Evolutionary conservation across 768 basidiomycete species (phyloP).

Genomic region (Tricholoma matsutake): DNA sequence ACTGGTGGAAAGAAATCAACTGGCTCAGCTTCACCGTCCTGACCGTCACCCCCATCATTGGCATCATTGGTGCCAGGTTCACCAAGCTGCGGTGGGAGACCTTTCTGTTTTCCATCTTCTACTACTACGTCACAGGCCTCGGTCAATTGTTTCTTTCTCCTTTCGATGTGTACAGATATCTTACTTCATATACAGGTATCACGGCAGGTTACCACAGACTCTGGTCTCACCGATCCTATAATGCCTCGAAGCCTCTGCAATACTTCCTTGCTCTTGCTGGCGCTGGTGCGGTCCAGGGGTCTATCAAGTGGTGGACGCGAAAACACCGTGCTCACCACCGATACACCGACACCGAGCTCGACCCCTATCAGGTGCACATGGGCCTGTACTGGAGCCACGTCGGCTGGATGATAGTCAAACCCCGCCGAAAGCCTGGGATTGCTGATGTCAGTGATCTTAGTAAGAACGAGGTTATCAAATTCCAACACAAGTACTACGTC

Average conservation of each 20-base stretch:
- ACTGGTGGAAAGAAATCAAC: slow-evolving; percentile 60
- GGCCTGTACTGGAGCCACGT: slow-evolving; percentile 86
- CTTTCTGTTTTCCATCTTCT: slow-evolving; percentile 42
- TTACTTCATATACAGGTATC: slow-evolving; percentile 47
- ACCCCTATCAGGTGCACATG: slow-evolving; percentile 91
- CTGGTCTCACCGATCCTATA: slow-evolving; percentile 96
- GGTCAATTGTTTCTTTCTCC: slow-evolving; percentile 42
- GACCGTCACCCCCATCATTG: slow-evolving; percentile 67
- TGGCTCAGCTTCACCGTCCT: slow-evolving; percentile 77
- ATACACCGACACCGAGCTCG: slow-evolving; percentile 95
- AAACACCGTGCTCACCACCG: slow-evolving; percentile 97
- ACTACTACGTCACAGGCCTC: slow-evolving; percentile 55
- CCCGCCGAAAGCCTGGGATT: slow-evolving; percentile 82
- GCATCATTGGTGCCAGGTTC: slow-evolving; percentile 67
- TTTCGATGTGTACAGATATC: neutral
- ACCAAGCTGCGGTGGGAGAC: slow-evolving; percentile 75
- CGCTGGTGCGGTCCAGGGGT: slow-evolving; percentile 92
- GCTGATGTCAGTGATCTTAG: slow-evolving; percentile 87
- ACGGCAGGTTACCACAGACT: slow-evolving; percentile 96
- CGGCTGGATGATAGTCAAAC: slow-evolving; percentile 93
- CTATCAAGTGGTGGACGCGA: slow-evolving; percentile 98
- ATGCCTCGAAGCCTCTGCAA: slow-evolving; percentile 82
- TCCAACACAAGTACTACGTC: slow-evolving; percentile 86
- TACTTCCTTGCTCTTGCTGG: slow-evolving; percentile 83
- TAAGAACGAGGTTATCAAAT: slow-evolving; percentile 75